Evolutionary conservation across 345 rosid genomes (phyloP).

Genomic region (Lagerstroemia speciosa): DNA sequence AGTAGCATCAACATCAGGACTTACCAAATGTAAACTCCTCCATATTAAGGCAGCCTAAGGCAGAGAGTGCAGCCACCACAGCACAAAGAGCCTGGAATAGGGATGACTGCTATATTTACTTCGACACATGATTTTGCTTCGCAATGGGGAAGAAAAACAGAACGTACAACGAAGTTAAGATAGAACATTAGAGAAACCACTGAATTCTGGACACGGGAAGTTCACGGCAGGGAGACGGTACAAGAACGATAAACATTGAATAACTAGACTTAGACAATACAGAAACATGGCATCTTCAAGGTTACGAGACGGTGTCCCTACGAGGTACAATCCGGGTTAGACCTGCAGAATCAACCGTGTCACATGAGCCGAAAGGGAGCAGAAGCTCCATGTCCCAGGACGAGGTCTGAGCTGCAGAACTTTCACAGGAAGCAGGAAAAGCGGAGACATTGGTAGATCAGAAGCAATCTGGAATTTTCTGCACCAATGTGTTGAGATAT

Average conservation of each 20-base stretch:
- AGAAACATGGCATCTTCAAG: slow-evolving; percentile 65
- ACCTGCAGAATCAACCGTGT: slow-evolving; percentile 18
- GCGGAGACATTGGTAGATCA: too few relatives aligned
- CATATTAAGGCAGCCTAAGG: slow-evolving; percentile 67
- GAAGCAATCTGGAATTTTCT: too few relatives aligned
- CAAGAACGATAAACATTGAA: slow-evolving; percentile 9
- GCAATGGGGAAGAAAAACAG: background rate
- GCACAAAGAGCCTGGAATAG: slow-evolving; percentile 87
- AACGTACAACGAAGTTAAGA: background rate
- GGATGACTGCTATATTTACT: slow-evolving; percentile 60
- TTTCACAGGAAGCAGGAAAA: too few relatives aligned
- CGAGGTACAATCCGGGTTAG: slow-evolving; percentile 71
- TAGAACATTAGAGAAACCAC: background rate
- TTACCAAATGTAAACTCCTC: slow-evolving; percentile 82
- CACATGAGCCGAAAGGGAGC: too few relatives aligned
- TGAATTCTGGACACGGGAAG: background rate
- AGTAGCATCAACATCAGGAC: background rate
- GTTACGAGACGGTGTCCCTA: slow-evolving; percentile 82
- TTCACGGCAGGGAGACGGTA: slow-evolving; percentile 39
- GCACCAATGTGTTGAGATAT: too few relatives aligned
- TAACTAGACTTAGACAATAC: too few relatives aligned
- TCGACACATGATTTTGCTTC: slow-evolving; percentile 63
- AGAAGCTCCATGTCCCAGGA: too few relatives aligned
- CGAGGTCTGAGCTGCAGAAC: too few relatives aligned
- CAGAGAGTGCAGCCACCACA: slow-evolving; percentile 73